Conservation (phyloP, 2,329 filamentous ascomycete species). For the Fusarium decemcellulare region DNA sequence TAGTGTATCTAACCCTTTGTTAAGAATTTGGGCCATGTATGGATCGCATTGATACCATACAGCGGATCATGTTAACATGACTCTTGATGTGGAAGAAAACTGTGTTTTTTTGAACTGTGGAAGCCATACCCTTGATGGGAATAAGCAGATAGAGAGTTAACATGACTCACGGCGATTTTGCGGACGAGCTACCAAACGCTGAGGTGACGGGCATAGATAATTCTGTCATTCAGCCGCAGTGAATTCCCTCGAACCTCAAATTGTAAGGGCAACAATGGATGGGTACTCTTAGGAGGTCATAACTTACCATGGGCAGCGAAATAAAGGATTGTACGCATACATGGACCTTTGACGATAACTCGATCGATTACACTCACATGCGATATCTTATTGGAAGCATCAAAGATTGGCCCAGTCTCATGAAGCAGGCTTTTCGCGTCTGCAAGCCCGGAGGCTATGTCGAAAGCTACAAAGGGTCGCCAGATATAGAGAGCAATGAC, state of each 20-base stretch:
- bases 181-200: conserved; percentile 58
- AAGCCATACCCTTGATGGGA: too few relatives aligned
- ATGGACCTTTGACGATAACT: conserved; percentile 45
- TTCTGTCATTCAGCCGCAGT: conserved; percentile 68
- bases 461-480: conserved; percentile 39
- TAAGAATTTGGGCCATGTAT: conserved; percentile 58
- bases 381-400: conserved; percentile 69
- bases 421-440: conserved; percentile 64
- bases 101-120: too few relatives aligned
- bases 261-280: conserved; percentile 21
- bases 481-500: not conserved
- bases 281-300: too few relatives aligned
- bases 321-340: conserved; percentile 47
- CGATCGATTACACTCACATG: conserved; percentile 73
- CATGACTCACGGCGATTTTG: conserved; percentile 66
- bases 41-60: accelerated
- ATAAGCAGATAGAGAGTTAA: too few relatives aligned
- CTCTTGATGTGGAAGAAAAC: too few relatives aligned
- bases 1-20: not conserved
- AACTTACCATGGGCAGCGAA: not conserved
- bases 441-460: conserved; percentile 67
- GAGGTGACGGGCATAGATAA: conserved; percentile 67
- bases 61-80: not conserved
- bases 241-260: conserved; percentile 63
- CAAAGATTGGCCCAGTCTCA: conserved; percentile 67